Evolutionary conservation across 2,329 filamentous ascomycete genomes (phyloP), one percentile per base, ranked within the genome.

Genomic region (Bipolaris bicolor): DNA sequence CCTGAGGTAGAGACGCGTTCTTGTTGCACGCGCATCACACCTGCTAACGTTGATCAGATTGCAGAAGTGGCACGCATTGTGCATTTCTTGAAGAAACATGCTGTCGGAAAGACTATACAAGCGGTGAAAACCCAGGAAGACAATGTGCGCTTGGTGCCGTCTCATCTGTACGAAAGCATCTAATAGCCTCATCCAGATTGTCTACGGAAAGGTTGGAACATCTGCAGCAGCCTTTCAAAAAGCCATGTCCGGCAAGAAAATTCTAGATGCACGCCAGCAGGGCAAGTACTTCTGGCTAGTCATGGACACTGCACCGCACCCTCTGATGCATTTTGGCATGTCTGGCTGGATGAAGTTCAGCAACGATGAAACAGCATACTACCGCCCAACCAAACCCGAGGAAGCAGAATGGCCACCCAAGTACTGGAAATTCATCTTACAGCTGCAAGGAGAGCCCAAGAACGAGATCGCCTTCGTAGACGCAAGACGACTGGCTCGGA

Each of bases 221-320:
- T 91, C 85, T 16, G 91, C 89, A 0, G 76, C 85, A 0, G 89
- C 88, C 29, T 92, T 99, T 61, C 82, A 90, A 66, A 83, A 86
- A 52, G 87, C 89, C 1, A 81, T 97, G 70, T 83, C 83, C 3
- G 92, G 91, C 4, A 94, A 90, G 70, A 91, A 87, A 70, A 86
- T 90, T 31, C 67, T 84, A 39, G 84, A 83, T 52, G 90, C 90
- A 3, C 90, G 90, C 3, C 92, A 90, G 58, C 95, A 97, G 74
- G 95, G 95, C 9, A 99, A 98, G 83, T 98, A 98, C 73, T 98
- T 99, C 76, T 99, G 95, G 82, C 82, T 98, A 20, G 88, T 91
- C 36, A 90, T 91, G 85, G 84, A 85, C 24, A 83, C 84, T 9
- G 84, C 91, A 10, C 93, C 94, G 1, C 95, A 98, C 77, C 86